These are phyloP conservation scores for Solanum pinnatisectum DNA, from an alignment of 257 asterid species.

Conservation along the genomic window DNA sequence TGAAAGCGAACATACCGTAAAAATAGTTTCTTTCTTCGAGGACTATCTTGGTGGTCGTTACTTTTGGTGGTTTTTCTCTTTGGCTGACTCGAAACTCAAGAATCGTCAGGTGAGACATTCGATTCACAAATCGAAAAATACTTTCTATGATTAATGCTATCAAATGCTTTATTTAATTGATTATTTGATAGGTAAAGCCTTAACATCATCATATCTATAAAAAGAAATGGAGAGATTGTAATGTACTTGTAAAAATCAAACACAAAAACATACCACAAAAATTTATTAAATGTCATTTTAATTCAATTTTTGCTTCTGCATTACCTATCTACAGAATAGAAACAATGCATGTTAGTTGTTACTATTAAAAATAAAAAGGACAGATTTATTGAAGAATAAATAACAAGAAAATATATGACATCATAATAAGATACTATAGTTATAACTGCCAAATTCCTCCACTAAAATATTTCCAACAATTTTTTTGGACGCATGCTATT, in stretches of 20 bases:
- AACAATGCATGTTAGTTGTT: not conserved
- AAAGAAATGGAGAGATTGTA: not conserved
- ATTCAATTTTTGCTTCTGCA: not conserved
- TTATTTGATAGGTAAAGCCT: not conserved
- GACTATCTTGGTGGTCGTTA: too few relatives aligned
- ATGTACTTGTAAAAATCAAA: not conserved
- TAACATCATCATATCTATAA: not conserved
- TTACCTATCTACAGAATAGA: not conserved
- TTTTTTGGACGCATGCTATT: not conserved
- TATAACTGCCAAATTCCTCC: not conserved
- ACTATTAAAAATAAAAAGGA: not conserved
- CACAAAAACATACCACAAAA: not conserved
- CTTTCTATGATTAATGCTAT: not conserved
- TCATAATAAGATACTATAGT: not conserved
- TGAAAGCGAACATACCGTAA: rapidly evolving
- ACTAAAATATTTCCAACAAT: not conserved
- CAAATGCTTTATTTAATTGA: not conserved
- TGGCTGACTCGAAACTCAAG: too few relatives aligned
- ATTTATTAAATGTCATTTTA: not conserved
- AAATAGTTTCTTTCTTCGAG: too few relatives aligned
- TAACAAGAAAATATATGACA: not conserved
- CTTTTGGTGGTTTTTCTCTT: too few relatives aligned
- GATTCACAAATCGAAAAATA: too few relatives aligned
- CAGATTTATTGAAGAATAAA: not conserved
- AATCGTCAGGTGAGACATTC: too few relatives aligned